These are phyloP conservation scores for Aphanomyces stellatus DNA, from an alignment of 352 stramenopile genomes.

Conservation along the genomic window DNA sequence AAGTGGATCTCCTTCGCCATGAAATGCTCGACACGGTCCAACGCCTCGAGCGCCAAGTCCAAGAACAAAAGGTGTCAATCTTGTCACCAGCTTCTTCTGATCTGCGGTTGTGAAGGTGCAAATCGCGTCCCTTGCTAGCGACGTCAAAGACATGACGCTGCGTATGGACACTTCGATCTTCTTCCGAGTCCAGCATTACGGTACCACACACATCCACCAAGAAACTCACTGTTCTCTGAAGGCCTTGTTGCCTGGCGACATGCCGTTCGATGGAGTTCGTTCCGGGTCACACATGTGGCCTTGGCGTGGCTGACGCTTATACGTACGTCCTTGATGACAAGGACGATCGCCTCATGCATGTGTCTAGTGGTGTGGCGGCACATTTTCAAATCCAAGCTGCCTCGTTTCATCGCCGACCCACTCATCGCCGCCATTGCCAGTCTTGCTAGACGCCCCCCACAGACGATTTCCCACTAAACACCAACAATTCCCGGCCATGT, in stretches of 20 bases:
- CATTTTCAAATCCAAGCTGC: neutral
- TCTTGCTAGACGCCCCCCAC: neutral
- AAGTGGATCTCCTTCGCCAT: constrained; percentile 2
- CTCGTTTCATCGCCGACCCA: constrained; percentile 8
- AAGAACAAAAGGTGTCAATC: neutral
- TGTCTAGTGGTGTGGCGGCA: constrained; percentile 17
- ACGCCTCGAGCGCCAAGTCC: neutral
- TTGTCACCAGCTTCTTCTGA: neutral
- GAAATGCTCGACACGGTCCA: neutral
- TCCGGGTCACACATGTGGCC: neutral
- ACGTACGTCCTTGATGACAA: constrained; percentile 10
- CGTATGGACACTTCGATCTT: neutral
- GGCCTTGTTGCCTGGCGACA: neutral
- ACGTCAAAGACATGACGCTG: neutral
- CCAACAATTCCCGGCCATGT: no score
- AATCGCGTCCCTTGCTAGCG: neutral
- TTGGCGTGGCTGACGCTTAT: neutral
- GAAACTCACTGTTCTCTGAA: neutral
- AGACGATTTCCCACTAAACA: neutral
- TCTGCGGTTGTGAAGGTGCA: neutral
- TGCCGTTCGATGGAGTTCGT: neutral
- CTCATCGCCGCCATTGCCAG: constrained; percentile 12
- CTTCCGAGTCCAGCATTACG: neutral
- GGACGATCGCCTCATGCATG: neutral
- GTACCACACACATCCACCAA: neutral